phyloP scores from a whole-genome alignment of 768 basidiomycete genomes.

The Auricularia sp. region DNA sequence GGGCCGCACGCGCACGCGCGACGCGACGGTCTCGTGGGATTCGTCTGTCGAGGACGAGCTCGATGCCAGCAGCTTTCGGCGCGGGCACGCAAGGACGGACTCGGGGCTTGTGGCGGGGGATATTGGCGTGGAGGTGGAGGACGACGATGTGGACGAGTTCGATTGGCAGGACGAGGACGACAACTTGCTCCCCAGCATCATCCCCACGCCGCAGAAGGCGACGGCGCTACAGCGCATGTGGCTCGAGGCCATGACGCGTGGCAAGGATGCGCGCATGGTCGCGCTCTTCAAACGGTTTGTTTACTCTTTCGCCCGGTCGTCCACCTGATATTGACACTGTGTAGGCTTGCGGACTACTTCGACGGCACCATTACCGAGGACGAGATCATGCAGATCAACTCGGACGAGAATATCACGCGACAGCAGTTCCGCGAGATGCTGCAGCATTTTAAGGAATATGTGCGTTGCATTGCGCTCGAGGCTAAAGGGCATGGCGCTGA shows the following conservation, averaged over 20 bases:
- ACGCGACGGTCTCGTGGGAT: slow-evolving; percentile 1
- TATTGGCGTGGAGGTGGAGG: slow-evolving; percentile 25
- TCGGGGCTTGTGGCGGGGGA: not conserved
- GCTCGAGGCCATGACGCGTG: slow-evolving; percentile 85
- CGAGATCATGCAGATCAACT: slow-evolving; percentile 62
- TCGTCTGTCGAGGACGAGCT: slow-evolving; percentile 2
- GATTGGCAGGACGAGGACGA: slow-evolving; percentile 43
- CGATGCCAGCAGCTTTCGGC: not conserved
- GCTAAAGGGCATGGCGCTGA: not conserved
- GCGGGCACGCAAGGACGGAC: slow-evolving; percentile 1
- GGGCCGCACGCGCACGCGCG: not conserved
- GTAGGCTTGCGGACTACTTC: slow-evolving; percentile 84
- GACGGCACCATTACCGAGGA: slow-evolving; percentile 88
- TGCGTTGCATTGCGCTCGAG: slow-evolving; percentile 27
- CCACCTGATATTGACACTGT: not conserved
- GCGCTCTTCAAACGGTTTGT: slow-evolving; percentile 73
- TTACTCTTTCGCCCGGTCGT: not conserved
- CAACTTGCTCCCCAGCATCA: slow-evolving; percentile 46
- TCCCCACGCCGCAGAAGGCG: slow-evolving; percentile 73
- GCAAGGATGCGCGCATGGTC: slow-evolving; percentile 58
- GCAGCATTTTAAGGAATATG: slow-evolving; percentile 80
- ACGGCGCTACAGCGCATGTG: slow-evolving; percentile 70
- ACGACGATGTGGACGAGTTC: slow-evolving; percentile 28
- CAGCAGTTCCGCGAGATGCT: slow-evolving; percentile 77
- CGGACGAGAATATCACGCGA: slow-evolving; percentile 67